Conservation (phyloP, 306 rosid species). For the Oxytropis ochrocephala region DNA sequence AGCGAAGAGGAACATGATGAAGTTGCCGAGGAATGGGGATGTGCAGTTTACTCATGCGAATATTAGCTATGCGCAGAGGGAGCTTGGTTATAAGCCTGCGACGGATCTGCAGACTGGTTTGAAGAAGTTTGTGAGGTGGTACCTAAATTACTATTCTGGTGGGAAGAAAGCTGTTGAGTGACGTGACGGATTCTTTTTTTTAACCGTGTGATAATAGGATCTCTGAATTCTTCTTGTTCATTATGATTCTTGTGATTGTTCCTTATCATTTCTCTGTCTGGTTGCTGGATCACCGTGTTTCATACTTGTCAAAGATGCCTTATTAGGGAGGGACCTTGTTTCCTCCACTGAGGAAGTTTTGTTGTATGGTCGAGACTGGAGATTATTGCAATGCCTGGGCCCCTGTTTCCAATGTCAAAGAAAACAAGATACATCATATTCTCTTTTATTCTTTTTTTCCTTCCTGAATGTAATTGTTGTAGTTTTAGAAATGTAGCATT, state of each 20-base stretch:
- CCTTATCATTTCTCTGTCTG: constrained; percentile 44
- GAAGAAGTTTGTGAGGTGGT: constrained; percentile 96
- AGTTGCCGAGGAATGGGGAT: constrained; percentile 88
- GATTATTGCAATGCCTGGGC: constrained; percentile 41
- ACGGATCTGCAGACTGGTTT: constrained; percentile 84
- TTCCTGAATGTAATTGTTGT: constrained; percentile 59
- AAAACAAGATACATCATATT: constrained; percentile 47
- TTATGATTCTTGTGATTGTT: constrained; percentile 77
- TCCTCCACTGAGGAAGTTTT: constrained; percentile 54
- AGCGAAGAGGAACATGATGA: constrained; percentile 73
- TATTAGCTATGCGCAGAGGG: constrained; percentile 80
- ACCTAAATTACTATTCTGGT: constrained; percentile 60
- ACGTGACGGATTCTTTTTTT: constrained; percentile 44
- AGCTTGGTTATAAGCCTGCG: constrained; percentile 78
- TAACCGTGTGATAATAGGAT: constrained; percentile 30
- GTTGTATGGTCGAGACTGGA: constrained; percentile 43
- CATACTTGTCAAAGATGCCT: constrained; percentile 47
- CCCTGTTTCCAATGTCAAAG: constrained; percentile 44
- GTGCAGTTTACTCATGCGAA: constrained; percentile 94
- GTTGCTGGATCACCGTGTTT: constrained; percentile 41
- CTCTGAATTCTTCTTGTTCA: constrained; percentile 58
- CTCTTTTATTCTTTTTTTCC: constrained; percentile 24
- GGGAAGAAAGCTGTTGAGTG: constrained; percentile 76
- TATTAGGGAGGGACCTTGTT: constrained; percentile 48
- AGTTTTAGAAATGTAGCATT: constrained; percentile 64